phyloP scores from a whole-genome alignment of 2,329 filamentous ascomycete genomes.

The Daldinia eschscholtzii region DNA sequence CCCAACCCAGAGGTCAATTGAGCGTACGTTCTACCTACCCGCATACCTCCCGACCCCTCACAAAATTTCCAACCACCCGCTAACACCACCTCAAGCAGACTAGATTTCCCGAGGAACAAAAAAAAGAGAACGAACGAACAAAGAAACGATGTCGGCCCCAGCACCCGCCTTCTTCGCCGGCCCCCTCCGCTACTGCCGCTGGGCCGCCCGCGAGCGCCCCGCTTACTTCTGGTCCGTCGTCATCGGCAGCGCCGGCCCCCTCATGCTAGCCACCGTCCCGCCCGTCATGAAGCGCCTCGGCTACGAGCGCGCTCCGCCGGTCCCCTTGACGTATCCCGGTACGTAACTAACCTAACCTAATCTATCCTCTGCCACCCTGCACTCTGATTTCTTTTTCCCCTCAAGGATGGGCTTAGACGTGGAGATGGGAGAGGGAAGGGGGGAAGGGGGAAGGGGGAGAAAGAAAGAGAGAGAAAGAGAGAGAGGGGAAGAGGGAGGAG shows the following conservation, averaged over 20 bases:
- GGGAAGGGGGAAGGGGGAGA: too few species aligned
- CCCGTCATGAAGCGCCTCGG: slow-evolving; percentile 79
- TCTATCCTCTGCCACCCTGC: too few species aligned
- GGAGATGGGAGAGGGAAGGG: too few species aligned
- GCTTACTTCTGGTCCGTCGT: slow-evolving; percentile 90
- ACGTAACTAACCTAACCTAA: slow-evolving; percentile 56
- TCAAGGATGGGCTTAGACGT: too few species aligned
- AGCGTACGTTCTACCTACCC: slow-evolving; percentile 38
- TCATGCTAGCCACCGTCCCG: slow-evolving; percentile 77
- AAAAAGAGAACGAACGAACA: slow-evolving; percentile 24
- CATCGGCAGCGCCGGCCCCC: slow-evolving; percentile 79
- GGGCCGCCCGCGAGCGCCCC: slow-evolving; percentile 88
- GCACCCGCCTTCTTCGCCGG: slow-evolving; percentile 85
- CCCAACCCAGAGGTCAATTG: slow-evolving; percentile 52
- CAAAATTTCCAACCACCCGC: neutral
- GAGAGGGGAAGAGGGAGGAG: too few species aligned
- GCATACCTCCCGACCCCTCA: neutral
- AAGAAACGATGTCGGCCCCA: slow-evolving; percentile 67
- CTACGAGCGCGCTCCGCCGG: slow-evolving; percentile 76
- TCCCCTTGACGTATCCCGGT: slow-evolving; percentile 96
- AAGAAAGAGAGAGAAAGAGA: neutral
- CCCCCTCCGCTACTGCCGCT: slow-evolving; percentile 87
- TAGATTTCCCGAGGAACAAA: slow-evolving; percentile 6
- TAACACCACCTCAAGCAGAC: slow-evolving; percentile 5
- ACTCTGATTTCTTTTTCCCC: too few species aligned